phyloP scores from a whole-genome alignment of 2,329 filamentous ascomycete species.

The Fusarium pseudograminearum region DNA sequence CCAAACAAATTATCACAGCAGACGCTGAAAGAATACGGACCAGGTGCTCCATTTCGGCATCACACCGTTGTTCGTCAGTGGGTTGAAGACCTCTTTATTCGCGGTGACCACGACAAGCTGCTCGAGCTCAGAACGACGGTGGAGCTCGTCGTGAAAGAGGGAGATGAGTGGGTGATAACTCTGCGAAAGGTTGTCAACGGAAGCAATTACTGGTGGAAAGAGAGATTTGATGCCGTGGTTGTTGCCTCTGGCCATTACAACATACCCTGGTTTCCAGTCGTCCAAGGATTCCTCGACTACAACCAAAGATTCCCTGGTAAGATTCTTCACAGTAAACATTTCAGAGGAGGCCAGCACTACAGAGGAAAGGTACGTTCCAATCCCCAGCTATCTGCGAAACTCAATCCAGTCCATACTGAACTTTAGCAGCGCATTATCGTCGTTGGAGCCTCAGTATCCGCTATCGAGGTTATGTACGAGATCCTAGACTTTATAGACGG shows the following conservation, averaged over 20 bases:
- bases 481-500: conserved; percentile 16
- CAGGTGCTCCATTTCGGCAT: conserved; percentile 13
- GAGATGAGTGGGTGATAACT: conserved; percentile 17
- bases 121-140: conserved; percentile 27
- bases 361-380: conserved; percentile 9
- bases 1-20: conserved; percentile 10
- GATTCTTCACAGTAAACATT: conserved; percentile 33
- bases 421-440: conserved; percentile 21
- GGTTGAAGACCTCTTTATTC: conserved; percentile 21
- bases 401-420: neutral
- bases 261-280: conserved; percentile 29
- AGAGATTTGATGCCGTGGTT: conserved; percentile 31
- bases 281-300: conserved; percentile 20
- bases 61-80: conserved; percentile 29
- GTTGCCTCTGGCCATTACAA: conserved; percentile 35
- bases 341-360: conserved; percentile 8
- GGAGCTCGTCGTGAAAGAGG: conserved; percentile 14
- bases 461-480: conserved; percentile 27
- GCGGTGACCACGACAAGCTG: conserved; percentile 4
- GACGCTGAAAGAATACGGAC: conserved; percentile 11
- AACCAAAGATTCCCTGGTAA: neutral
- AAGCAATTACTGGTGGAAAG: conserved; percentile 33
- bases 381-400: rapidly evolving
- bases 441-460: conserved; percentile 31
- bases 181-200: conserved; percentile 21